Evolutionary conservation across 257 asterid genomes (phyloP).

Genomic region (Voacanga thouarsii): DNA sequence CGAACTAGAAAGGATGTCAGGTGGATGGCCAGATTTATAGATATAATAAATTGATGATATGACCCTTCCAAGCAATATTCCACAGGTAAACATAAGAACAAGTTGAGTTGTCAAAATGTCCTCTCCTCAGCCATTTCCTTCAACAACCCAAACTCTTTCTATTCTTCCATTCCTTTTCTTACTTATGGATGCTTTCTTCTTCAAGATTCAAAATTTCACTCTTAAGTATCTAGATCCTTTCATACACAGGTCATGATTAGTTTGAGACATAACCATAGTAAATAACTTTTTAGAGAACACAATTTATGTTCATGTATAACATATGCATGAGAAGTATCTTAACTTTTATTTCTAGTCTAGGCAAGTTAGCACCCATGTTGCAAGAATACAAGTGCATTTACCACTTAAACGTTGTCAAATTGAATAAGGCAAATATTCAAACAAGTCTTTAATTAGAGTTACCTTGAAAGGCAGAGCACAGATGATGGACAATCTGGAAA

Average conservation of each 20-base stretch:
- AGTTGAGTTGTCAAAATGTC: neutral
- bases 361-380: neutral
- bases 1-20: neutral
- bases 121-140: neutral
- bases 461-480: constrained; percentile 63
- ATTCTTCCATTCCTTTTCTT: too few species aligned
- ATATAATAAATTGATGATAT: neutral
- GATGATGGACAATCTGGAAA: constrained; percentile 65
- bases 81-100: neutral
- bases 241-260: neutral
- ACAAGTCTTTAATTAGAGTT: constrained; percentile 8
- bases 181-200: neutral
- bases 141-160: neutral
- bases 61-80: neutral
- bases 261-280: neutral
- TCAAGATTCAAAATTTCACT: neutral
- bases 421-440: neutral
- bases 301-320: neutral
- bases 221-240: neutral
- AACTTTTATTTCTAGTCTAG: neutral
- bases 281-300: neutral
- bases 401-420: neutral
- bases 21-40: neutral
- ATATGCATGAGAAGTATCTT: neutral
- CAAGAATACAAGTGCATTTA: neutral